phyloP scores from a whole-genome alignment of 306 rosid genomes.

The Vicia sativa region DNA sequence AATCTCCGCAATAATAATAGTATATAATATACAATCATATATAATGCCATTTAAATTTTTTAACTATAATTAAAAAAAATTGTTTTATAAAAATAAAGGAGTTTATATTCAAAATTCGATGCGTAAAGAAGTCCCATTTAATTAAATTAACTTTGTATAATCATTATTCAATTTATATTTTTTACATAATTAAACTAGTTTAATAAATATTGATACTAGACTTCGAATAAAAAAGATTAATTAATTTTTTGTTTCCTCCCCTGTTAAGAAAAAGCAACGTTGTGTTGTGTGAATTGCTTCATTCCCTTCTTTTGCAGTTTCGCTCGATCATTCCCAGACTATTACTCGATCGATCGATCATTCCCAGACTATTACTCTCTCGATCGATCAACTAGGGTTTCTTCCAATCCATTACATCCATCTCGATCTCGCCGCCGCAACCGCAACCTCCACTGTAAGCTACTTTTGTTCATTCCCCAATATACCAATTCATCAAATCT shows the following conservation, averaged over 20 bases:
- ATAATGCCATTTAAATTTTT: too few species aligned
- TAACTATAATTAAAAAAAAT: too few species aligned
- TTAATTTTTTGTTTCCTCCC: too few species aligned
- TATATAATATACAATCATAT: too few species aligned
- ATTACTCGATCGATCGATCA: conserved; percentile 36
- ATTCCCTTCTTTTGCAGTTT: conserved; percentile 22
- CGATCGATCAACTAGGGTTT: conserved; percentile 61
- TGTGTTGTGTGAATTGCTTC: conserved; percentile 35
- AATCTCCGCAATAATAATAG: not conserved
- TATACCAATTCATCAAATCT: conserved; percentile 15
- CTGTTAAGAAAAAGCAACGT: conserved; percentile 13
- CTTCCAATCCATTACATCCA: conserved; percentile 42
- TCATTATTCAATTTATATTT: too few species aligned
- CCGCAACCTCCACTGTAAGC: conserved; percentile 52
- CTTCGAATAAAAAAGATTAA: too few species aligned
- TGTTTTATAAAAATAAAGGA: too few species aligned
- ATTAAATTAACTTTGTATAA: too few species aligned
- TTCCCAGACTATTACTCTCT: conserved; percentile 12
- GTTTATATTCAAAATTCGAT: too few species aligned
- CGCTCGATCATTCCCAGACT: not conserved
- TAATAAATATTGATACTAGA: not conserved
- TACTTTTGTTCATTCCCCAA: not conserved
- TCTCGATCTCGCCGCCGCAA: conserved; percentile 47
- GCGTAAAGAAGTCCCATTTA: too few species aligned
- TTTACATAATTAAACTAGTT: too few species aligned